Evolutionary conservation across 768 basidiomycete species (phyloP).

Genomic region (Pleurotus eryngii): DNA sequence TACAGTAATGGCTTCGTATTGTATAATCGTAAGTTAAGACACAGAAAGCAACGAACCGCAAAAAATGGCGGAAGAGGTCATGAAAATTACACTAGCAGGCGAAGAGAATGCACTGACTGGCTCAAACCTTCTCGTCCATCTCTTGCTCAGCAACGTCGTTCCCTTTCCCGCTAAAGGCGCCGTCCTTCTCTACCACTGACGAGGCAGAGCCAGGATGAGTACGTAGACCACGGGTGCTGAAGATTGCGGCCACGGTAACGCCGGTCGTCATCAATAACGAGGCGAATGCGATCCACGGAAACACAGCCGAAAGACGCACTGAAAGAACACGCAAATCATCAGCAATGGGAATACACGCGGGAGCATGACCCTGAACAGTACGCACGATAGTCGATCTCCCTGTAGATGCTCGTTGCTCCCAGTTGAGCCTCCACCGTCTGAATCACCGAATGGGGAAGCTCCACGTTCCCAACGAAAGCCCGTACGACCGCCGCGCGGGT

Average conservation of each 20-base stretch:
- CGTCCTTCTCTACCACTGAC: neutral
- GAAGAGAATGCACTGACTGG: neutral
- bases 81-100: no score
- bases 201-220: neutral
- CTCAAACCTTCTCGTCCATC: neutral
- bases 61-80: no score
- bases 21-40: no score
- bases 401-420: slow-evolving; percentile 34
- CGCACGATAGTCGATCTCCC: slow-evolving; percentile 34
- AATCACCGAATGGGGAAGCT: slow-evolving; percentile 29
- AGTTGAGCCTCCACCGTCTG: slow-evolving; percentile 25
- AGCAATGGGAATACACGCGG: neutral
- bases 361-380: slow-evolving; percentile 1
- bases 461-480: slow-evolving; percentile 29
- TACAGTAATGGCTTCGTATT: no score
- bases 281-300: slow-evolving; percentile 1
- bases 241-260: slow-evolving; percentile 1
- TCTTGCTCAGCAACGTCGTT: neutral
- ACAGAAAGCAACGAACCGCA: no score
- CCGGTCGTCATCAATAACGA: neutral
- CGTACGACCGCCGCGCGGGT: slow-evolving; percentile 34
- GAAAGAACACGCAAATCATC: neutral
- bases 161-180: neutral
- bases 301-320: slow-evolving; percentile 2
- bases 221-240: neutral